Percentiles rank a stretch among this genome's conserved stretches.
phyloP scores from a whole-genome alignment of 2,329 filamentous ascomycete species.

The Lachnellula hyalina region DNA sequence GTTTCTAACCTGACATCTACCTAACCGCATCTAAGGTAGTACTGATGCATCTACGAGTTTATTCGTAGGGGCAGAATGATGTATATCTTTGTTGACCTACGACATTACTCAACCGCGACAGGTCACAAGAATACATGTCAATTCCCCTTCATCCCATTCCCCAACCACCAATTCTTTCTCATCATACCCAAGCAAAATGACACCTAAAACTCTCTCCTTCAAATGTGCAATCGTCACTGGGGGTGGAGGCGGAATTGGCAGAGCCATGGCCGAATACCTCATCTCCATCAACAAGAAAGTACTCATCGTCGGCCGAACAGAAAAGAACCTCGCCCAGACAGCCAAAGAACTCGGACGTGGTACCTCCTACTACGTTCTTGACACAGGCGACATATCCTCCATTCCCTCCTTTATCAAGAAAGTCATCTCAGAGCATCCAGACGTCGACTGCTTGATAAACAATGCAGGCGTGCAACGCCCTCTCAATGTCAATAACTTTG shows the following conservation, averaged over 20 bases:
- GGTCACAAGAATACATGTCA: too few relatives aligned
- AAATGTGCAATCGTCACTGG: slow-evolving; percentile 45
- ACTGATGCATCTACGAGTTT: too few relatives aligned
- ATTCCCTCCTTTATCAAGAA: slow-evolving; percentile 42
- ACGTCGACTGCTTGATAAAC: slow-evolving; percentile 54
- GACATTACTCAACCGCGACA: too few relatives aligned
- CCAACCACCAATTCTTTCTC: not conserved
- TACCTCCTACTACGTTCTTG: slow-evolving; percentile 46
- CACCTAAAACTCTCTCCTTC: slow-evolving; percentile 31
- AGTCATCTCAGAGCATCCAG: slow-evolving; percentile 44
- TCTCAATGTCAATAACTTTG: slow-evolving; percentile 43
- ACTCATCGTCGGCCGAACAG: slow-evolving; percentile 49
- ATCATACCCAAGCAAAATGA: slow-evolving; percentile 3
- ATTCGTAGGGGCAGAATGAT: too few relatives aligned
- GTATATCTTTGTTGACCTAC: too few relatives aligned
- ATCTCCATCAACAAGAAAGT: slow-evolving; percentile 33
- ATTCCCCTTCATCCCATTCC: too few relatives aligned
- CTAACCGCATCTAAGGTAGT: too few relatives aligned
- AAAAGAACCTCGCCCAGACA: slow-evolving; percentile 44
- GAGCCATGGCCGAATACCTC: slow-evolving; percentile 40
- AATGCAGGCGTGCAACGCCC: slow-evolving; percentile 55
- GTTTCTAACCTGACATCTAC: too few relatives aligned
- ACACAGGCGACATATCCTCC: slow-evolving; percentile 41
- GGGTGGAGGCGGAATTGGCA: slow-evolving; percentile 48
- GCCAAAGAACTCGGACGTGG: slow-evolving; percentile 38